A percentile compares a stretch with the other conserved stretches of the same genome.
Evolutionary conservation across 2,329 filamentous ascomycete species (phyloP).

Genomic region (Beauveria caledonica): DNA sequence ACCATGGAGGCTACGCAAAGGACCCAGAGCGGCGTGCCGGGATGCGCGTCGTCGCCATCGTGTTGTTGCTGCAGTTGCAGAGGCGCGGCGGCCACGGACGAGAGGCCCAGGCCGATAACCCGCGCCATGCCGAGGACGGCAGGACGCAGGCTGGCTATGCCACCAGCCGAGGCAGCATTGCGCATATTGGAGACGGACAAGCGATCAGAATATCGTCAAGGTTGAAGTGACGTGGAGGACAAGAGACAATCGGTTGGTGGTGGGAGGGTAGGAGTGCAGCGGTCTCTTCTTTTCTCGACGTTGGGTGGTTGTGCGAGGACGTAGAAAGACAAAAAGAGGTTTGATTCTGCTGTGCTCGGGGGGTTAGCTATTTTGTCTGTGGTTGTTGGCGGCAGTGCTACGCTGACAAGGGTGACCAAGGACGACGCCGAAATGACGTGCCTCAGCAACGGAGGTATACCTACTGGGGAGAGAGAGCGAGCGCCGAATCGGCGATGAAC

Average conservation of each 20-base stretch:
- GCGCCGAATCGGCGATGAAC: no score
- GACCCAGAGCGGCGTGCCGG: constrained; percentile 64
- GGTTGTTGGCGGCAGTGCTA: no score
- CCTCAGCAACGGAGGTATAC: no score
- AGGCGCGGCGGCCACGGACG: constrained; percentile 41
- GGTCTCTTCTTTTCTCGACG: no score
- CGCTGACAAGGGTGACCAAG: no score
- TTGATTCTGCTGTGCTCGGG: no score
- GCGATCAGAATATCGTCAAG: not conserved
- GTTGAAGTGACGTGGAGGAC: not conserved
- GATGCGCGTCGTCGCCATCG: constrained; percentile 35
- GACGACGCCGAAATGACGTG: no score
- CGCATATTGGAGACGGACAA: constrained; percentile 19
- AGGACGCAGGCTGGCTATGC: constrained; percentile 36
- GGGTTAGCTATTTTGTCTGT: no score
- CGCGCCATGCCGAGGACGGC: constrained; percentile 44
- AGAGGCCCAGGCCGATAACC: constrained; percentile 40
- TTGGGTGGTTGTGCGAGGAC: no score
- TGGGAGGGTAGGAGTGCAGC: not conserved
- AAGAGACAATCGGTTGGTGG: not conserved
- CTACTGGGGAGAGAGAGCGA: no score
- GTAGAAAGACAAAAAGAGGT: no score
- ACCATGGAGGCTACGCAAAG: constrained; percentile 71
- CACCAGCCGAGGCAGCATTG: constrained; percentile 19
- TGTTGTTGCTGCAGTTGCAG: constrained; percentile 21